Conservation (phyloP, 768 basidiomycete genomes). For the Lentinus brumalis region DNA sequence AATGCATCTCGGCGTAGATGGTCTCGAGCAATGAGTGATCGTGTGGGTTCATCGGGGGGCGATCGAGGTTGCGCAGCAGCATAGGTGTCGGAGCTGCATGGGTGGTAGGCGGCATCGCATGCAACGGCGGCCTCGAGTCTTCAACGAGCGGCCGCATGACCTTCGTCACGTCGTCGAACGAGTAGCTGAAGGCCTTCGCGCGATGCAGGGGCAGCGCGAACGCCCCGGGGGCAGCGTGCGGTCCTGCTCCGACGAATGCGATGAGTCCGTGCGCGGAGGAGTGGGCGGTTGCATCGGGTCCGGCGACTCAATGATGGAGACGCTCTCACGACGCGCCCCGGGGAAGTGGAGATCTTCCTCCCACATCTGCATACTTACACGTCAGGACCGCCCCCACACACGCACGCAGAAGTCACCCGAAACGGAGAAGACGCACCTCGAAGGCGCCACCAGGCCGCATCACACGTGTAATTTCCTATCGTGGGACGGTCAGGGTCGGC, state of each 20-base stretch:
- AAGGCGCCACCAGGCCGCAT: slow-evolving; percentile 76
- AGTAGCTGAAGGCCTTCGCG: slow-evolving; percentile 13
- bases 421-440: slow-evolving; percentile 45
- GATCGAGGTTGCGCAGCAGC: slow-evolving; percentile 12
- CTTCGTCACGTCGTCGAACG: slow-evolving; percentile 14
- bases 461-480: slow-evolving; percentile 61
- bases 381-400: background rate
- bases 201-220: background rate
- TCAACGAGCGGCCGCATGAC: slow-evolving; percentile 6
- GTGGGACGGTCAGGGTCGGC: slow-evolving; percentile 4
- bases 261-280: slow-evolving; percentile 14
- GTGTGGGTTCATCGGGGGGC: slow-evolving; percentile 53
- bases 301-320: slow-evolving; percentile 11
- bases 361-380: slow-evolving; percentile 47
- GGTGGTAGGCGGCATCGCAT: background rate
- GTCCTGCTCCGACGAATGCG: slow-evolving; percentile 18
- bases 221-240: background rate
- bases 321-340: slow-evolving; percentile 44
- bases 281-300: slow-evolving; percentile 14
- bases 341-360: slow-evolving; percentile 80
- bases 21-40: slow-evolving; percentile 66
- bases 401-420: background rate
- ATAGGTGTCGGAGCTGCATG: slow-evolving; percentile 2
- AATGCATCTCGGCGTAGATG: slow-evolving; percentile 71
- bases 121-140: slow-evolving; percentile 1